Conservation (phyloP, 2,329 filamentous ascomycete genomes). For the Penicillium olsonii region DNA sequence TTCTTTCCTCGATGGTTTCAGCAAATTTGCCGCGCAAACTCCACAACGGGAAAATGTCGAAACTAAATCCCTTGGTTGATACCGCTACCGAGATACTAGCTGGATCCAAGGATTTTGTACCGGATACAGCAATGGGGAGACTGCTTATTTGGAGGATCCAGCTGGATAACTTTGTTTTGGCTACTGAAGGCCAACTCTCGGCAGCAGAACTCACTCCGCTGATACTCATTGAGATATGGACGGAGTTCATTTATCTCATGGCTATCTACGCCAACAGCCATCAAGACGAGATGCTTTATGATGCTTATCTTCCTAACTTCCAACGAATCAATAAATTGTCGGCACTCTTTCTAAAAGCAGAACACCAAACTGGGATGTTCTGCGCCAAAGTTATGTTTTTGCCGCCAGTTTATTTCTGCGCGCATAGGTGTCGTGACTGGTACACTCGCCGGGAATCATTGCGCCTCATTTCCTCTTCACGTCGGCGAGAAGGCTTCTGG, state of each 20-base stretch:
- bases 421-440: conserved; percentile 1
- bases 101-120: neutral
- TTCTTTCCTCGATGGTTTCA: neutral
- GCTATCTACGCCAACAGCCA: neutral
- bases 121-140: neutral
- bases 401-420: neutral
- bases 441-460: conserved; percentile 1
- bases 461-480: neutral
- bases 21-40: neutral
- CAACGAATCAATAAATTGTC: neutral
- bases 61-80: neutral
- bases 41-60: neutral
- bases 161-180: neutral
- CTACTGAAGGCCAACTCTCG: neutral
- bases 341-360: neutral
- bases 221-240: conserved; percentile 1
- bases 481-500: conserved; percentile 3
- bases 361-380: neutral
- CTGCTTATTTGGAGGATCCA: neutral
- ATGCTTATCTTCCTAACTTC: neutral
- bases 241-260: neutral
- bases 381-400: conserved; percentile 2
- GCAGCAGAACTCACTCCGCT: neutral
- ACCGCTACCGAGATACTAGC: neutral
- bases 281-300: conserved; percentile 1